Evolutionary conservation across 495 filamentous ascomycete genomes (phyloP).

Genomic region (Xylaria grammica): DNA sequence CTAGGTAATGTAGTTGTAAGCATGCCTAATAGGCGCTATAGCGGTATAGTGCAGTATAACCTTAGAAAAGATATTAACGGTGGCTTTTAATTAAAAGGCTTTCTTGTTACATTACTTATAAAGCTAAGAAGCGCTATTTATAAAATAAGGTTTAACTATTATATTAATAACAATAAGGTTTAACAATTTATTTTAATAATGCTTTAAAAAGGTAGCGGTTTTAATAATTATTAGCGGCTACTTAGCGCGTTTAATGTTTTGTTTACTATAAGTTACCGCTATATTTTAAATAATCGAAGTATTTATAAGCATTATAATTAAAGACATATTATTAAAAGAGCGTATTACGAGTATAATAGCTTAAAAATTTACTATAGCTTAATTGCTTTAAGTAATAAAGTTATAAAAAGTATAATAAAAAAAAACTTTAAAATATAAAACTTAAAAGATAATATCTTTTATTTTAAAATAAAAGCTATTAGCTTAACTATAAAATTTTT

Average conservation of each 20-base stretch:
- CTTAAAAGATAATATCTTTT: neutral
- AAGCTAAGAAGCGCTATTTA: too few species aligned
- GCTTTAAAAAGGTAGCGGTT: neutral
- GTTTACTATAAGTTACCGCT: neutral
- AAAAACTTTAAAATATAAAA: neutral
- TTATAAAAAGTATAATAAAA: neutral
- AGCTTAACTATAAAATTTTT: slow-evolving; percentile 13
- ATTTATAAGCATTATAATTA: neutral
- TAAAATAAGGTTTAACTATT: too few species aligned
- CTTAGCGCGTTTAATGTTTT: neutral
- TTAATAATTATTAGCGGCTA: neutral
- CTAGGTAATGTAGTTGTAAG: neutral
- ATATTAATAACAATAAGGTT: too few species aligned
- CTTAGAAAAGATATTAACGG: too few species aligned
- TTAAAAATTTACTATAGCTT: neutral
- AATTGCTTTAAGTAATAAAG: neutral
- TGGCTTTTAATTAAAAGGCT: too few species aligned
- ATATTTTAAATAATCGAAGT: neutral
- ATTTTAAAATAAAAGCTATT: slow-evolving; percentile 4
- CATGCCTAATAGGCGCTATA: neutral
- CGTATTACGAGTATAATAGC: neutral
- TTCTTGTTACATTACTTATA: too few species aligned
- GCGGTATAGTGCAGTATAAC: too few species aligned
- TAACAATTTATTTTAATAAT: neutral
- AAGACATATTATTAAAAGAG: neutral